A percentile compares a stretch with the other conserved stretches of the same genome.
Conservation (phyloP, 2,329 filamentous ascomycete species). For the Lecanicillium sp. region DNA sequence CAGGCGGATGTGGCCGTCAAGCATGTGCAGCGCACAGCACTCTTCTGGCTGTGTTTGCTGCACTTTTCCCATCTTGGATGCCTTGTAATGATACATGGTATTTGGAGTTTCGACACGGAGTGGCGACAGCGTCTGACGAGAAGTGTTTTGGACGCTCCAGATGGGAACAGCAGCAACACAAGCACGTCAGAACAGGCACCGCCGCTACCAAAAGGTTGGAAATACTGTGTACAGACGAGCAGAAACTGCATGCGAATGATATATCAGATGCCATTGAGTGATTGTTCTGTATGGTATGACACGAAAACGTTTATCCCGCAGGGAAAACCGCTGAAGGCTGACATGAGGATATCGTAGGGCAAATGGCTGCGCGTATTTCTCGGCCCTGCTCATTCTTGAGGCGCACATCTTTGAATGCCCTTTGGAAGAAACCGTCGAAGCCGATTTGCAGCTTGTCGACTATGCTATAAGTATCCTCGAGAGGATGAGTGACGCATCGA, state of each 20-base stretch:
- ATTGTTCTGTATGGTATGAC: neutral
- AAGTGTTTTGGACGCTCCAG: neutral
- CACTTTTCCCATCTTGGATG: neutral
- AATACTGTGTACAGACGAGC: neutral
- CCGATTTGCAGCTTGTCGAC: neutral
- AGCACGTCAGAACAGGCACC: neutral
- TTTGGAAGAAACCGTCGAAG: neutral
- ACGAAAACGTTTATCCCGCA: neutral
- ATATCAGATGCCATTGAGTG: neutral
- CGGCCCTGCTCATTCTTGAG: neutral
- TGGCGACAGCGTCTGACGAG: neutral
- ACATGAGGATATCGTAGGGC: neutral
- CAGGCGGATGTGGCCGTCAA: neutral
- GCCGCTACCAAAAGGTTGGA: neutral
- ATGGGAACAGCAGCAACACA: neutral
- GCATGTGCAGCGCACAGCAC: neutral
- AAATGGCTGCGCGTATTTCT: conserved; percentile 1
- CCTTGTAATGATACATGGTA: neutral
- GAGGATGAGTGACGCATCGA: neutral
- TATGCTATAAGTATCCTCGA: neutral
- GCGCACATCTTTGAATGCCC: neutral
- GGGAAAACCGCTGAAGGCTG: neutral
- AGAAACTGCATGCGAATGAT: neutral
- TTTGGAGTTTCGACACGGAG: neutral
- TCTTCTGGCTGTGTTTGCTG: neutral